A percentile compares a stretch with the other conserved stretches of the same genome.
Evolutionary conservation across 352 stramenopile genomes (phyloP).

Genomic region (Phytophthora pseudosyringae): DNA sequence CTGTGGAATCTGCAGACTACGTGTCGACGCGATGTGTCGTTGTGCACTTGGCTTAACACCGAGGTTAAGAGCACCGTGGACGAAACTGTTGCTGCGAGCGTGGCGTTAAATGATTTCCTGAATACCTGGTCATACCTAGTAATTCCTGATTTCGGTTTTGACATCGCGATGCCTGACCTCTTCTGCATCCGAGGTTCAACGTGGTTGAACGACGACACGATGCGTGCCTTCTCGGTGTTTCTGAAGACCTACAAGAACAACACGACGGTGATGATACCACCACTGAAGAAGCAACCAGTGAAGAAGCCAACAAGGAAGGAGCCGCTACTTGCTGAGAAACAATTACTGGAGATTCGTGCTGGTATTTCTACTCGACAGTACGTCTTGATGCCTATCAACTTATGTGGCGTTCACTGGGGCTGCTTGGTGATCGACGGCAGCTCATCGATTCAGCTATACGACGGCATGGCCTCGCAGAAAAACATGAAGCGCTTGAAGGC

Average conservation of each 20-base stretch:
- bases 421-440: conserved; percentile 6
- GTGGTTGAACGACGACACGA: conserved; percentile 6
- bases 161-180: not conserved
- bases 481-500: conserved; percentile 1
- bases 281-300: not conserved
- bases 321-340: not conserved
- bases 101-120: not conserved
- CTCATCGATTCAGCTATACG: conserved; percentile 4
- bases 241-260: conserved; percentile 7
- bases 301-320: not conserved
- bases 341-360: conserved; percentile 2
- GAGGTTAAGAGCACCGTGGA: not conserved
- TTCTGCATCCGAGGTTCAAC: not conserved
- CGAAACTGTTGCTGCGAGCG: not conserved
- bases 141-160: not conserved
- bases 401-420: conserved; percentile 5
- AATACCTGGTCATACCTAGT: not conserved
- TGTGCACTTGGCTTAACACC: conserved; percentile 10
- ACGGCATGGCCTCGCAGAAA: not conserved
- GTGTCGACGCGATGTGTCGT: conserved; percentile 1
- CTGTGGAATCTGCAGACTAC: conserved; percentile 12
- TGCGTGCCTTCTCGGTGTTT: conserved; percentile 7
- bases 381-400: conserved; percentile 11
- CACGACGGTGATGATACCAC: not conserved
- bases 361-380: not conserved